Percentiles rank a stretch among this genome's conserved stretches.
phyloP scores from a whole-genome alignment of 1,284 basidiomycete genomes.

The Irpex rosettiformis region DNA sequence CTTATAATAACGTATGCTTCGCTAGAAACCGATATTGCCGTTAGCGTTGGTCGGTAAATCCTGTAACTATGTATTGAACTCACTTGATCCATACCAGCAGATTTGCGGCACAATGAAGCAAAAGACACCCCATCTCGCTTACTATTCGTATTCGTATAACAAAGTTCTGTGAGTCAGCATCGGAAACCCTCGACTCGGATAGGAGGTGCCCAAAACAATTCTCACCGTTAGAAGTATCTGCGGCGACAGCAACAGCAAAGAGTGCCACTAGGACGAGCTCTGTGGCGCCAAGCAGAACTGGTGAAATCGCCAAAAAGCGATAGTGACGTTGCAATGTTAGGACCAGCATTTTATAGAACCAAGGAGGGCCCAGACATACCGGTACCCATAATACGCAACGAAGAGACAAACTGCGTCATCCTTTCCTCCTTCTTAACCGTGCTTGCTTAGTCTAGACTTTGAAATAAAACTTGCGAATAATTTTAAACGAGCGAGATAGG shows the following conservation, averaged over 20 bases:
- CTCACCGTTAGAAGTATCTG: not conserved
- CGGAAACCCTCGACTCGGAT: no score
- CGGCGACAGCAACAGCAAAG: conserved; percentile 6
- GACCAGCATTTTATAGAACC: not conserved
- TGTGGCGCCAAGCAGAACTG: conserved; percentile 7
- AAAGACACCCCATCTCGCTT: conserved; percentile 2
- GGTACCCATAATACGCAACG: conserved; percentile 5
- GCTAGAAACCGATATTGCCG: not conserved
- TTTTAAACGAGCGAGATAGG: not conserved
- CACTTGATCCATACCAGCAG: conserved; percentile 4
- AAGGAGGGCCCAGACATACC: not conserved
- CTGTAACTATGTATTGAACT: not conserved
- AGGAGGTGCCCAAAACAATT: no score
- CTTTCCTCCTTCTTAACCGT: not conserved
- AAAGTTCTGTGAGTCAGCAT: not conserved
- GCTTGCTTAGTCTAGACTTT: no score
- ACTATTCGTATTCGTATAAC: not conserved
- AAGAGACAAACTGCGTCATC: not conserved
- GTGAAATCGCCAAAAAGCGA: no score
- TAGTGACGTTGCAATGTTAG: not conserved
- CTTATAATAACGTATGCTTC: conserved; percentile 1
- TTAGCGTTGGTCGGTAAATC: not conserved
- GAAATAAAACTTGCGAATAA: not conserved
- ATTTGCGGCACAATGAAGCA: conserved; percentile 6
- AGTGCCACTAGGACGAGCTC: conserved; percentile 10